Evolutionary conservation across 2,329 filamentous ascomycete genomes (phyloP).

Genomic region (Venturia oleaginea): DNA sequence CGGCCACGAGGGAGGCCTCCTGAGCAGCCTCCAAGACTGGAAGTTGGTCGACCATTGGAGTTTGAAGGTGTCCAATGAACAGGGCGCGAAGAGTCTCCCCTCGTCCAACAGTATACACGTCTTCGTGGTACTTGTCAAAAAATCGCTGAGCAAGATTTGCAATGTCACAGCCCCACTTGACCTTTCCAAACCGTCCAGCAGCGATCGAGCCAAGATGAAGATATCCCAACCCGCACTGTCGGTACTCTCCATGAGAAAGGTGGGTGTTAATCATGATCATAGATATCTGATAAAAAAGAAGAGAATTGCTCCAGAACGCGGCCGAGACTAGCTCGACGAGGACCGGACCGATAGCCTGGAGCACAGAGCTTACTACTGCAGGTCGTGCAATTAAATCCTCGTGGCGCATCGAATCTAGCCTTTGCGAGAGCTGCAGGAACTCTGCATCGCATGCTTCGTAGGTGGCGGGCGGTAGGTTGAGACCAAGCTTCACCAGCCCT

Average conservation of each 20-base stretch:
- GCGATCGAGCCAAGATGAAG: slow-evolving; percentile 60
- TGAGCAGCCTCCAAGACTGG: slow-evolving; percentile 55
- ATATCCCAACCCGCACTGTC: slow-evolving; percentile 61
- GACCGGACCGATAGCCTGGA: slow-evolving; percentile 59
- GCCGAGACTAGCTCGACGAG: slow-evolving; percentile 60
- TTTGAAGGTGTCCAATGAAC: slow-evolving; percentile 62
- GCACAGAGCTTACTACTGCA: slow-evolving; percentile 40
- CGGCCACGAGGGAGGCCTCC: slow-evolving; percentile 56
- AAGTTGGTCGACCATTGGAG: slow-evolving; percentile 50
- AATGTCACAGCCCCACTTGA: slow-evolving; percentile 57
- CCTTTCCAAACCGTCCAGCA: slow-evolving; percentile 61
- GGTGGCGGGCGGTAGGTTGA: slow-evolving; percentile 55
- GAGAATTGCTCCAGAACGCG: slow-evolving; percentile 63
- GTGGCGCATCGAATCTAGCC: slow-evolving; percentile 38
- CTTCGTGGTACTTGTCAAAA: slow-evolving; percentile 53
- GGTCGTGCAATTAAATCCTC: slow-evolving; percentile 34
- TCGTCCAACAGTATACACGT: slow-evolving; percentile 55
- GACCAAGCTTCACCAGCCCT: slow-evolving; percentile 60
- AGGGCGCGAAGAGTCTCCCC: slow-evolving; percentile 60
- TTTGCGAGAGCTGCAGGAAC: slow-evolving; percentile 46
- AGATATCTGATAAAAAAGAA: slow-evolving; percentile 64
- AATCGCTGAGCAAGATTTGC: slow-evolving; percentile 55
- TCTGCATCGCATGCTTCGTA: slow-evolving; percentile 70
- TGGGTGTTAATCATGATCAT: slow-evolving; percentile 60
- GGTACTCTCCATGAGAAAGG: slow-evolving; percentile 53